Evolutionary conservation across 768 basidiomycete genomes (phyloP), one percentile per base, ranked within the genome.

Genomic region (Trametes sanguinea): DNA sequence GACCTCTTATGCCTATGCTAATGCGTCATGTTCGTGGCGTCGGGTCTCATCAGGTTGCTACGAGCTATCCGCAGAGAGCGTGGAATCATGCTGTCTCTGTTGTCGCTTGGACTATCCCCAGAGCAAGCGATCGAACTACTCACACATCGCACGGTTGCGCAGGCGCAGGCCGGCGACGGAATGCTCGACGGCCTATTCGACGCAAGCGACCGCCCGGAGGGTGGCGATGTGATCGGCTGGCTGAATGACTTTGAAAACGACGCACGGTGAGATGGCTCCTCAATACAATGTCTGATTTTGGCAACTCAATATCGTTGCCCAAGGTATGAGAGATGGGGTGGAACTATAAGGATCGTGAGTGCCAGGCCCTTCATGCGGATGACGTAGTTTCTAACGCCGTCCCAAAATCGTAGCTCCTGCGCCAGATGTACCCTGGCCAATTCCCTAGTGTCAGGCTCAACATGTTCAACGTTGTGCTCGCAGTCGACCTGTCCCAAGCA

Each of bases 231-330:
- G 3, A 81, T 95, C 42, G 70, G 87, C 0, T 98, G 92, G 85
- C 91, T 89, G 88, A 99, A 98, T 73, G 88, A 99, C 70, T 74
- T 98, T 17, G 89, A 92, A 76, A 90, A 85, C 64, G 97, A 98
- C 73, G 78, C 76, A 43, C 79, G 86, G 79, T 93, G 76, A 62
- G 78, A 48, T 52, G 42, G 13, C 8, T n/a, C 22, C n/a, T 0
- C 27, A 3, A 2, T 13, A 1, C 13, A 33, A 5, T n/a, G 8
- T 17, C n/a, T n/a, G 16, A 10, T 2, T 8, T 27, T 9, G 6
- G 35, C 11, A 11, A 42, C 10, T 40, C 37, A 40, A n/a, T 2
- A n/a, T 16, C 5, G 14, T 4, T 22, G 10, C 13, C 22, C 22
- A 16, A 71, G 69, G 6, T 71, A 72, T 51, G 60, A 52, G 27